A percentile compares a stretch with the other conserved stretches of the same genome.
These are phyloP conservation scores for Chrysoporthe cubensis DNA, from an alignment of 2,329 filamentous ascomycete genomes.

Conservation along the genomic window DNA sequence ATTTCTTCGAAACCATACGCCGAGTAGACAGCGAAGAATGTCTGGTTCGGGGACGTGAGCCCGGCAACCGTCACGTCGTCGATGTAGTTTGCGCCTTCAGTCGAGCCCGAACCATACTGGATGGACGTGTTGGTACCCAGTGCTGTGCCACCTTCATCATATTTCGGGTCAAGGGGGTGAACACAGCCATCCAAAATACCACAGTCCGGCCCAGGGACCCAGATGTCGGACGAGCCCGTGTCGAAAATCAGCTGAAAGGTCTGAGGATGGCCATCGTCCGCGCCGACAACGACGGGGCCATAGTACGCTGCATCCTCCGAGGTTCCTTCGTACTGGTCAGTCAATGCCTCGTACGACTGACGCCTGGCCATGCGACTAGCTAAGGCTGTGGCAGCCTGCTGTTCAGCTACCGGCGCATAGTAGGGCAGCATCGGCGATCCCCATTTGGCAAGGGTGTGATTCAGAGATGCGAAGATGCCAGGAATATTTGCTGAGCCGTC, in stretches of 20 bases:
- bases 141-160: constrained; percentile 14
- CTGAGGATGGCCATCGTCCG: constrained; percentile 15
- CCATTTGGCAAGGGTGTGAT: constrained; percentile 15
- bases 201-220: constrained; percentile 16
- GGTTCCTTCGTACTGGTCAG: constrained; percentile 16
- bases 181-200: constrained; percentile 4
- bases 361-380: constrained; percentile 16
- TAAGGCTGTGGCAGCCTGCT: constrained; percentile 12
- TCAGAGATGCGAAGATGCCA: constrained; percentile 14
- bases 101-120: constrained; percentile 21
- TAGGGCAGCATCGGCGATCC: constrained; percentile 13
- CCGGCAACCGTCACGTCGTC: constrained; percentile 24
- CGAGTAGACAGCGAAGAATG: constrained; percentile 15
- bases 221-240: constrained; percentile 17
- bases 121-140: constrained; percentile 17
- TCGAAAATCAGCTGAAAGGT: constrained; percentile 22
- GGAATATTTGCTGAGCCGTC: constrained; percentile 14
- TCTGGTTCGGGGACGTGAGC: constrained; percentile 17
- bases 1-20: constrained; percentile 15
- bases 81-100: constrained; percentile 16
- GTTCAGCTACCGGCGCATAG: constrained; percentile 17
- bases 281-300: constrained; percentile 13
- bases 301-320: constrained; percentile 20
- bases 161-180: constrained; percentile 8
- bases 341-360: constrained; percentile 13